phyloP scores from a whole-genome alignment of 1,284 basidiomycete species.

The Cerioporus squamosus region DNA sequence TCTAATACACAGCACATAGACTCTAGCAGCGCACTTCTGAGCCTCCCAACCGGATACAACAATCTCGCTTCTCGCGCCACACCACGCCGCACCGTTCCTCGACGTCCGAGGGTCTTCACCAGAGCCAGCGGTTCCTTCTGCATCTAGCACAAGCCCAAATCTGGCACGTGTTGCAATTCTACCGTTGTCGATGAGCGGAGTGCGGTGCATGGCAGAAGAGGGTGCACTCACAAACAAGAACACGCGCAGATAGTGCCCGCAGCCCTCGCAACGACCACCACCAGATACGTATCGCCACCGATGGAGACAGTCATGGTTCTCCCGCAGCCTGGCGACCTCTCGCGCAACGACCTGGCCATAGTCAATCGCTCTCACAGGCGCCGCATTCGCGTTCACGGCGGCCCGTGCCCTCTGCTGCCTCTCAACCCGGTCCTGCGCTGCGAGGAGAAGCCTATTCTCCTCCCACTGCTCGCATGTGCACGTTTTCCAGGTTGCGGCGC shows the following conservation, averaged over 20 bases:
- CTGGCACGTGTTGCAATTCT: conserved; percentile 22
- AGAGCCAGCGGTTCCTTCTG: conserved; percentile 22
- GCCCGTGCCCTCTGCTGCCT: conserved; percentile 23
- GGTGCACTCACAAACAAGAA: conserved; percentile 32
- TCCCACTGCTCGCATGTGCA: conserved; percentile 48
- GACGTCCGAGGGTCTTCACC: not conserved
- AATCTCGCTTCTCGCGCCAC: no score
- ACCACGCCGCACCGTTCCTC: no score
- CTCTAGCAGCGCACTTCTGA: no score
- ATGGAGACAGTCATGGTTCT: conserved; percentile 49
- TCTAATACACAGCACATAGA: no score
- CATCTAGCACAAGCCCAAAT: conserved; percentile 26
- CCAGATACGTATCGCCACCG: conserved; percentile 46
- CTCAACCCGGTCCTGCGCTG: conserved; percentile 39
- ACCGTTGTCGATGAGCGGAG: not conserved
- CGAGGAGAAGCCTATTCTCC: conserved; percentile 38
- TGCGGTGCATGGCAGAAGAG: not conserved
- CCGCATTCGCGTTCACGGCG: conserved; percentile 29
- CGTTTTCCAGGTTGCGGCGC: conserved; percentile 43
- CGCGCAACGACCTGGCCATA: conserved; percentile 36
- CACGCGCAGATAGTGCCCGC: conserved; percentile 29
- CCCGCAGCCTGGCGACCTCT: conserved; percentile 42
- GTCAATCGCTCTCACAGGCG: conserved; percentile 17
- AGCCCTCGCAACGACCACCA: conserved; percentile 48
- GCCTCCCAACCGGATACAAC: no score